A percentile compares a stretch with the other conserved stretches of the same genome.
phyloP scores from a whole-genome alignment of 176 grass and related monocot genomes.

The Tillandsia leiboldiana region DNA sequence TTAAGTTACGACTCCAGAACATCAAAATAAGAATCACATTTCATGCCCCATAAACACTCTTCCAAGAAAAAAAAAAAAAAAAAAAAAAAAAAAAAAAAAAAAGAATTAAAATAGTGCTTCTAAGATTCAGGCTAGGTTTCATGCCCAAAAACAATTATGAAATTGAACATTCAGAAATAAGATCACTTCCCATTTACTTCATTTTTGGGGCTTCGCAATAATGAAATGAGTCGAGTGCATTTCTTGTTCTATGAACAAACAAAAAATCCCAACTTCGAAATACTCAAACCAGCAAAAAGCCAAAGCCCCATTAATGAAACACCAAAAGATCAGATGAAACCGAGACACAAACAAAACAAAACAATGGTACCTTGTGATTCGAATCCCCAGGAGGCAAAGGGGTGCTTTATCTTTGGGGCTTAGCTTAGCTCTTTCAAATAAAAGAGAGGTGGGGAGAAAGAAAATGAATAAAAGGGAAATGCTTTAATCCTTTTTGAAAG shows the following conservation, averaged over 20 bases:
- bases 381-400: not conserved
- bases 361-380: constrained; percentile 2
- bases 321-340: constrained; percentile 22
- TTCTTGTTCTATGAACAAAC: not conserved
- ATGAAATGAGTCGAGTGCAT: not conserved
- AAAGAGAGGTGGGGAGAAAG: not conserved
- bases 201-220: not conserved
- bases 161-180: not conserved
- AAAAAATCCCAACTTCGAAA: constrained; percentile 15
- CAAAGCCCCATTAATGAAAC: not conserved
- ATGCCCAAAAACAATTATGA: not conserved
- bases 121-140: not conserved
- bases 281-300: constrained; percentile 8
- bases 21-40: not conserved
- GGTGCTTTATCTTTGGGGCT: not conserved
- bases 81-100: no score
- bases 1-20: not conserved
- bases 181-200: not conserved
- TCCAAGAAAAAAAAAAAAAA: no score
- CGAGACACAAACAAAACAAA: constrained; percentile 17
- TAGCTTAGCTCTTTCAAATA: not conserved
- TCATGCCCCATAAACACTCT: not conserved
- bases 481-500: not conserved
- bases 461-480: not conserved
- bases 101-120: no score